Conservation (phyloP, 2,329 filamentous ascomycete species). For the Calonectria crousiana region DNA sequence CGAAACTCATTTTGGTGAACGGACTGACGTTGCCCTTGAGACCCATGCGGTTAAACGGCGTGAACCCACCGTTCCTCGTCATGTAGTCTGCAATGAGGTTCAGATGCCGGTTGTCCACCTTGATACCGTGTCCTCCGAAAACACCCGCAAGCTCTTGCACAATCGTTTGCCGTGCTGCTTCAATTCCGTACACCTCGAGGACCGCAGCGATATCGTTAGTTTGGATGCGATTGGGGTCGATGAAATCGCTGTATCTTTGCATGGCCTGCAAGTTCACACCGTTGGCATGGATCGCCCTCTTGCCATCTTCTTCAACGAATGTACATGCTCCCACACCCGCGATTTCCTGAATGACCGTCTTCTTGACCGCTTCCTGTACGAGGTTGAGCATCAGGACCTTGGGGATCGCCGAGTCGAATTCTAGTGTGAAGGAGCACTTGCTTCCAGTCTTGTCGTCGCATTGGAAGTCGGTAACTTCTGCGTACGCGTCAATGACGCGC, state of each 20-base stretch:
- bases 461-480: slow-evolving; percentile 80
- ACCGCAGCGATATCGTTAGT: slow-evolving; percentile 95
- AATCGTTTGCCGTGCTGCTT: slow-evolving; percentile 89
- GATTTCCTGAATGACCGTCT: slow-evolving; percentile 89
- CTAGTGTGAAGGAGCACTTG: slow-evolving; percentile 85
- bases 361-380: slow-evolving; percentile 83
- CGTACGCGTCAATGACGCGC: slow-evolving; percentile 72
- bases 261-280: slow-evolving; percentile 93
- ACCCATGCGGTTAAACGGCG: slow-evolving; percentile 92
- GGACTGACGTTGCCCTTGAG: slow-evolving; percentile 87
- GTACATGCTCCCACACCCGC: slow-evolving; percentile 80
- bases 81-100: slow-evolving; percentile 98
- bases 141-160: slow-evolving; percentile 87
- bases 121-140: slow-evolving; percentile 92
- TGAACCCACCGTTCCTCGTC: slow-evolving; percentile 93
- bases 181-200: slow-evolving; percentile 88
- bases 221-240: slow-evolving; percentile 87
- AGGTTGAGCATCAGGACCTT: slow-evolving; percentile 95
- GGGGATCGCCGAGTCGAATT: slow-evolving; percentile 82
- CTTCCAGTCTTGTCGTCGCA: slow-evolving; percentile 81
- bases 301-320: slow-evolving; percentile 68
- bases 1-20: slow-evolving; percentile 99
- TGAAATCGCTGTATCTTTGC: slow-evolving; percentile 86
- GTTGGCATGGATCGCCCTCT: slow-evolving; percentile 77
- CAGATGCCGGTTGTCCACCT: slow-evolving; percentile 90